Conservation (phyloP, 371 early-diverging fungal species). For the Synchytrium microbalum region DNA sequence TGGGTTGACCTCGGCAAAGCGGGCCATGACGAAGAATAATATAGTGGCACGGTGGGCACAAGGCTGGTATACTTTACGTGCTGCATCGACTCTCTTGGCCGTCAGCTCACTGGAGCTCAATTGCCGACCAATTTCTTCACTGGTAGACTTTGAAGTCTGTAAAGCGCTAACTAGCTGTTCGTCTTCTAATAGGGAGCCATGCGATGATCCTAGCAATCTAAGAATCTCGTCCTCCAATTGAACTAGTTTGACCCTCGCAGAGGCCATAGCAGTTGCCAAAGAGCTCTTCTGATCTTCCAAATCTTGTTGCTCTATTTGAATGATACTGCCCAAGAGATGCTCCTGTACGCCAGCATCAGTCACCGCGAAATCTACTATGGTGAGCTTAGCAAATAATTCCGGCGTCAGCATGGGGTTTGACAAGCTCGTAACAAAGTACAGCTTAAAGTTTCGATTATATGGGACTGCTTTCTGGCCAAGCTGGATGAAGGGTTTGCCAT, state of each 20-base stretch:
- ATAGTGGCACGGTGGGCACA: slow-evolving; percentile 47
- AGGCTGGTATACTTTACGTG: slow-evolving; percentile 46
- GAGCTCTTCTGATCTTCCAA: slow-evolving; percentile 48
- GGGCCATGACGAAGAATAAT: slow-evolving; percentile 48
- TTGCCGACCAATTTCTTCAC: slow-evolving; percentile 45
- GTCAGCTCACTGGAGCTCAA: slow-evolving; percentile 44
- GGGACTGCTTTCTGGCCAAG: slow-evolving; percentile 48
- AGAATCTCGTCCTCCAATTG: slow-evolving; percentile 54
- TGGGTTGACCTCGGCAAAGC: slow-evolving; percentile 41
- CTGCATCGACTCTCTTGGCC: slow-evolving; percentile 45
- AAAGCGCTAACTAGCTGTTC: slow-evolving; percentile 46
- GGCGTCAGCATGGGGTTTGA: slow-evolving; percentile 49
- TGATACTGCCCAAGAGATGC: slow-evolving; percentile 47
- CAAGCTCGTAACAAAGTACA: slow-evolving; percentile 47
- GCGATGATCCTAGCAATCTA: slow-evolving; percentile 42
- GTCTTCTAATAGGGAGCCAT: slow-evolving; percentile 50
- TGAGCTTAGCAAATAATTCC: slow-evolving; percentile 47
- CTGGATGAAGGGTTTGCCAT: slow-evolving; percentile 35
- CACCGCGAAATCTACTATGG: slow-evolving; percentile 52
- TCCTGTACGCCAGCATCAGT: slow-evolving; percentile 50
- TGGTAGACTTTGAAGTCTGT: slow-evolving; percentile 43
- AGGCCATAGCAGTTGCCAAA: slow-evolving; percentile 41
- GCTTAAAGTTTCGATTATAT: slow-evolving; percentile 44
- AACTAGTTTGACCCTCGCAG: slow-evolving; percentile 38
- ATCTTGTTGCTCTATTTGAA: slow-evolving; percentile 43